These are phyloP conservation scores for Scheffersomyces ergatensis DNA, from an alignment of 805 yeast genomes.

Conservation along the genomic window DNA sequence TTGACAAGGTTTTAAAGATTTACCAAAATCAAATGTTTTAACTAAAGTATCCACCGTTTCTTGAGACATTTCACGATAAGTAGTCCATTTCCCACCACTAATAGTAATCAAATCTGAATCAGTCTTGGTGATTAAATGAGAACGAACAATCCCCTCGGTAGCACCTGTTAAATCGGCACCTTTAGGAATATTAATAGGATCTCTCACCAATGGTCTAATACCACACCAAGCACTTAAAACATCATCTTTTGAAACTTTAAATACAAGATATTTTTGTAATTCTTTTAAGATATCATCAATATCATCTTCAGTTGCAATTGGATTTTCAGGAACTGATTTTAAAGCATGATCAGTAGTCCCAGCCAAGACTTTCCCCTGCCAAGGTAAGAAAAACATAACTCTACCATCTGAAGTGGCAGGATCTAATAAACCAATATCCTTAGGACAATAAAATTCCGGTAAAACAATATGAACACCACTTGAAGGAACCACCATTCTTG, in stretches of 20 bases:
- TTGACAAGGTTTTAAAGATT: constrained; percentile 42
- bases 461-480: constrained; percentile 90
- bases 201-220: constrained; percentile 89
- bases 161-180: constrained; percentile 43
- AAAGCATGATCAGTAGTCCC: constrained; percentile 95
- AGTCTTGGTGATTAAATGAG: constrained; percentile 74
- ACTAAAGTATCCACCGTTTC: constrained; percentile 81
- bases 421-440: constrained; percentile 82
- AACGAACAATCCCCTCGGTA: constrained; percentile 89
- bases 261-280: constrained; percentile 83
- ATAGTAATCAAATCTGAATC: constrained; percentile 79
- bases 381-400: constrained; percentile 94
- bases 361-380: constrained; percentile 96
- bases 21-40: constrained; percentile 40
- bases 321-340: constrained; percentile 66
- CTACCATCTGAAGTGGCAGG: constrained; percentile 93
- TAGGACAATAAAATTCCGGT: constrained; percentile 90
- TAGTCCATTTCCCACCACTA: constrained; percentile 98
- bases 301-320: constrained; percentile 84
- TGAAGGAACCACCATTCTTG: constrained; percentile 89
- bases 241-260: constrained; percentile 86
- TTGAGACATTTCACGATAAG: constrained; percentile 96
- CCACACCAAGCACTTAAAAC: constrained; percentile 97
- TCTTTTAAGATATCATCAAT: constrained; percentile 84
- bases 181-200: constrained; percentile 56